Base-by-base conservation (phyloP, 73 alveolate species). In the Tetrahymena borealis region DNA sequence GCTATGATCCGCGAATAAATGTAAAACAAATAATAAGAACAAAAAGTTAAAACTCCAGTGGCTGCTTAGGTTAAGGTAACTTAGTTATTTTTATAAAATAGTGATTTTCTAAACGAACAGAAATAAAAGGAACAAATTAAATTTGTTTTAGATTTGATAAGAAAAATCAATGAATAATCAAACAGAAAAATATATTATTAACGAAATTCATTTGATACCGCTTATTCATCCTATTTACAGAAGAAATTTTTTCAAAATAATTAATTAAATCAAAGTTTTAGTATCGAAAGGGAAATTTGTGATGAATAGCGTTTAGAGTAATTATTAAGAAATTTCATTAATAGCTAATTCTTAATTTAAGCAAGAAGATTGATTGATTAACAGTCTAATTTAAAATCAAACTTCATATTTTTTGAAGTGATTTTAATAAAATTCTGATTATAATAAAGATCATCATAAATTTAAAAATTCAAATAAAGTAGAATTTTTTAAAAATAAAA, bases 1-100 rank as follows among this genome's bases (percentile, higher is more conserved):
- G 90, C 93, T 39, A 93, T 93, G 95, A 93, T 60, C 10, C n/a
- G 85, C n/a, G 85, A 60, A 60, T n/a, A 60, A 60, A 60, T 60
- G 85, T n/a, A 60, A 60, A 60, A 60, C 13, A 60, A 9, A 60
- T 60, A 60, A 60, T 24, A 60, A n/a, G n/a, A 60, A 60, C 37
- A 60, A 9, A 20, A 10, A 9, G 37, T 60, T 0, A 60, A 60
- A n/a, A 16, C n/a, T 2, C n/a, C n/a, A n/a, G 4, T 24, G 10
- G 85, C n/a, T 2, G 85, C n/a, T 35, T 28, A 60, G 28, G 3
- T 35, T 0, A 60, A 60, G 85, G 85, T 60, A 60, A 60, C 85
- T n/a, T n/a, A n/a, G n/a, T n/a, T n/a, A n/a, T n/a, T n/a, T n/a
- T n/a, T n/a, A n/a, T n/a, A n/a, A n/a, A n/a, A n/a, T n/a, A n/a